Evolutionary conservation across 352 stramenopile genomes (phyloP), one percentile per base, ranked within the genome.

Genomic region (Globisporangium paddicum): DNA sequence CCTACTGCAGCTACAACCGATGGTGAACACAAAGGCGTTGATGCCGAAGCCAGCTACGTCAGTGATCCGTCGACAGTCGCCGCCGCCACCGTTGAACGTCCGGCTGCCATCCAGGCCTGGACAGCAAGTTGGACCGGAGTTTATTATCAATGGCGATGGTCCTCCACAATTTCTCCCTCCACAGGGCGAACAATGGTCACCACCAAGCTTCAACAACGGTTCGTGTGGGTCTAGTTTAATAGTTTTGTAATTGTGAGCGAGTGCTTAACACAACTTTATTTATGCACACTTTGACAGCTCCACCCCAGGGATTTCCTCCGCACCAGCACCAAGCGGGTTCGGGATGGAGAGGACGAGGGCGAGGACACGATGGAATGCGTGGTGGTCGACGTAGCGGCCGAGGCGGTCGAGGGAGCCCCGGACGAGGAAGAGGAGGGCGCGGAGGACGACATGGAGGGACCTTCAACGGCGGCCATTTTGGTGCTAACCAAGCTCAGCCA

Each of bases 1-100:
- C 49, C 30, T 95, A 44, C 60, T 93, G 14, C 82, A 66, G 11
- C 57, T 95, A 26, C 71, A 81, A 28, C 78, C 83, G 40, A 82
- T 89, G 78, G 68, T 75, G 35, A 71, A 68, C 42, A 72, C 67
- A 45, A 21, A 44, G 13, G 44, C 38, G 16, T 67, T 64, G 19
- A 63, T 50, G 30, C 30, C 63, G 49, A 48, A 53, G 55, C 18
- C 44, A 26, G 10, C 58, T 19, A 16, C 37, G 8, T 18, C 52
- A 52, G 34, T 16, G 9, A 72, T 58, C 35, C 51, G 48, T 60
- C 62, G 34, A 30, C 26, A 26, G 18, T 48, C 52, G 23, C 28
- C 38, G 11, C 55, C 48, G 4, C 61, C 40, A 26, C 42, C 52
- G 8, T 38, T 66, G 35, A 62, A 48, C 9, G 56, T 62, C 1